phyloP scores from a whole-genome alignment of 306 rosid genomes.

The Carpinus viminea region DNA sequence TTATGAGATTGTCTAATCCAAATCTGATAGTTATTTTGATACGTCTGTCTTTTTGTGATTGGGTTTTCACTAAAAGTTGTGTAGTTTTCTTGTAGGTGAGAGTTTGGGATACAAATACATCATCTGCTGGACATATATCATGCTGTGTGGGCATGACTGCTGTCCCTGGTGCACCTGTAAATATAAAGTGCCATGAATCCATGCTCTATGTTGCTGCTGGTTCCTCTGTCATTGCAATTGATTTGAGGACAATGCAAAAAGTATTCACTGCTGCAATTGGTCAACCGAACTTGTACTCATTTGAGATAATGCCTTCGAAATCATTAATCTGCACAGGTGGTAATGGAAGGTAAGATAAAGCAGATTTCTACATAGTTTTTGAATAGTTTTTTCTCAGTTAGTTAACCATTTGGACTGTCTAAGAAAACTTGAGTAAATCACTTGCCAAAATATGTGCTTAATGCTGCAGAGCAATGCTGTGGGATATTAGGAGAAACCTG shows the following conservation, averaged over 20 bases:
- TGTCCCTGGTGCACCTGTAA: slow-evolving; percentile 54
- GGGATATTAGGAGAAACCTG: slow-evolving; percentile 76
- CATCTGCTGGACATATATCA: slow-evolving; percentile 64
- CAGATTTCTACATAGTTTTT: not conserved
- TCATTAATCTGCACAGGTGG: slow-evolving; percentile 70
- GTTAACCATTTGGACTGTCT: not conserved
- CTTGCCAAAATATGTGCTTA: slow-evolving; percentile 7
- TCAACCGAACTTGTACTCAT: slow-evolving; percentile 53
- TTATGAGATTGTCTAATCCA: not conserved
- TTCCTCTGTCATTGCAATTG: slow-evolving; percentile 63
- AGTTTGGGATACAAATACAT: slow-evolving; percentile 75
- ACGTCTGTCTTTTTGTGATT: not conserved
- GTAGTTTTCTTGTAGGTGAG: slow-evolving; percentile 51
- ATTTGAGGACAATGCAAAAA: slow-evolving; percentile 81
- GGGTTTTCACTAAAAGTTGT: slow-evolving; percentile 22
- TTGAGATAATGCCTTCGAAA: slow-evolving; percentile 63
- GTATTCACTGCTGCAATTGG: slow-evolving; percentile 54
- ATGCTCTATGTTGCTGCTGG: slow-evolving; percentile 69
- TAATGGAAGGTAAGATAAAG: slow-evolving; percentile 53
- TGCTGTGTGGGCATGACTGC: slow-evolving; percentile 81
- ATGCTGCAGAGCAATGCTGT: slow-evolving; percentile 77
- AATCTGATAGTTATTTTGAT: not conserved
- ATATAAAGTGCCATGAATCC: slow-evolving; percentile 78
- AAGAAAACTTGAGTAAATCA: slow-evolving; percentile 3
- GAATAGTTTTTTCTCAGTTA: not conserved